Base-by-base conservation (phyloP, 2,329 filamentous ascomycete genomes). In the Daldinia sp. region DNA sequence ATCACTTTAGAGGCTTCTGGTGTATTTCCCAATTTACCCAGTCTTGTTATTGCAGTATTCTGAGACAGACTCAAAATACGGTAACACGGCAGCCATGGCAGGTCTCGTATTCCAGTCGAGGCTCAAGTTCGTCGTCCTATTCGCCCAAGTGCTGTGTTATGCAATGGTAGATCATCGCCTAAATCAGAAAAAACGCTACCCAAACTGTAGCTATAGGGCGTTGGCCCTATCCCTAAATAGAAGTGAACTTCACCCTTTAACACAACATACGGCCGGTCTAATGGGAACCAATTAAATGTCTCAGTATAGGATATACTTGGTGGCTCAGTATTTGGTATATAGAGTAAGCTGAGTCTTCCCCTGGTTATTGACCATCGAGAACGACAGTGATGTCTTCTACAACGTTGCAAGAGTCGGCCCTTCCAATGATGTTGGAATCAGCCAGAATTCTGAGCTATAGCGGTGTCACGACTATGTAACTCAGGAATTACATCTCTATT, bases 321-420 rank as follows among this genome's bases (percentile, higher is more conserved):
- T 28, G 20, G 42, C 42, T 56, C 58, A n/a, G 41, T 5, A 63
- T 59, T 42, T 33, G 39, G 30, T 33, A 33, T 54, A 54, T 54
- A 54, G 41, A 50, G 42, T 53, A 7, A 37, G 44, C 48, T 57
- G 12, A 28, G 18, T 28, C 20, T 33, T 42, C 18, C 48, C 30
- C 39, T 20, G 42, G 18, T 12, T 28, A 18, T 33, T 44, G 54
- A 54, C 59, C 53, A 58, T 26, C 54, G 37, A 44, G 20, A n/a
- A 57, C 53, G 56, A 18, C 39, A 60, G 9, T 18, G 28, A 56
- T 30, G n/a, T 12, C 51, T 44, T 42, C 9, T 37, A 44, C 41
- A 64, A 68, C 60, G 60, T 60, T 68, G 37, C 54, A 59, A 35
- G 46, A 59, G 54, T 63, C 54, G 59, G 59, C 18, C 54, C 54